A percentile compares a stretch with the other conserved stretches of the same genome.
These are phyloP conservation scores for Filobasidium floriforme DNA, from an alignment of 768 basidiomycete genomes.

Conservation along the genomic window DNA sequence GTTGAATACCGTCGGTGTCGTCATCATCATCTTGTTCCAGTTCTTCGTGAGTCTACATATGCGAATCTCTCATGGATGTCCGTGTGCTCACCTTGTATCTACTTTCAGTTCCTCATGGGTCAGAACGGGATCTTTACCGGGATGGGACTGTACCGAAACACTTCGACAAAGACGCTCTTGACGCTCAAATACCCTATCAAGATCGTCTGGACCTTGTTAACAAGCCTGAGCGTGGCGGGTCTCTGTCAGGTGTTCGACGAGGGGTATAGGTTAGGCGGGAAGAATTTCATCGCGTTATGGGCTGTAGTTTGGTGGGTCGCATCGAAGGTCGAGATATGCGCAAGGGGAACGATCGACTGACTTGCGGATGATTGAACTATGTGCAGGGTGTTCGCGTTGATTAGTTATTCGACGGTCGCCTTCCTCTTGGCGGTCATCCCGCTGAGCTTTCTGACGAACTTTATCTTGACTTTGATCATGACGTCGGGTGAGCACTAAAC, in stretches of 20 bases:
- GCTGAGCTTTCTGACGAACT: conserved; percentile 7
- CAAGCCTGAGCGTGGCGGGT: conserved; percentile 7
- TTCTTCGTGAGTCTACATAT: conserved; percentile 11
- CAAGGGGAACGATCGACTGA: neutral
- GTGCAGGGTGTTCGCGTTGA: conserved; percentile 8
- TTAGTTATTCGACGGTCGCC: conserved; percentile 7
- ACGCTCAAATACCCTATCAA: conserved; percentile 11
- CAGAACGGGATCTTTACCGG: conserved; percentile 15
- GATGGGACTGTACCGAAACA: conserved; percentile 11
- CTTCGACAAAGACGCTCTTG: neutral
- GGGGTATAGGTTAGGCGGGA: neutral
- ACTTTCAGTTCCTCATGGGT: conserved; percentile 13
- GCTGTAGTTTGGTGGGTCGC: neutral
- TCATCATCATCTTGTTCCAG: conserved; percentile 11
- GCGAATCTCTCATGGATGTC: no score
- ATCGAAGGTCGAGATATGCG: neutral
- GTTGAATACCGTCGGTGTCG: conserved; percentile 12
- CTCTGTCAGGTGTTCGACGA: conserved; percentile 6
- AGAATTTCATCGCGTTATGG: conserved; percentile 13
- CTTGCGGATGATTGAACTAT: neutral
- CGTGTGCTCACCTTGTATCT: neutral
- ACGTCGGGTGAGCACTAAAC: no score
- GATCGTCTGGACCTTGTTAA: conserved; percentile 7
- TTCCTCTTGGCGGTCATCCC: conserved; percentile 12
- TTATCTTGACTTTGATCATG: conserved; percentile 7